Base-by-base conservation (phyloP, 108 stramenopile genomes). In the Cyclotella sp. region DNA sequence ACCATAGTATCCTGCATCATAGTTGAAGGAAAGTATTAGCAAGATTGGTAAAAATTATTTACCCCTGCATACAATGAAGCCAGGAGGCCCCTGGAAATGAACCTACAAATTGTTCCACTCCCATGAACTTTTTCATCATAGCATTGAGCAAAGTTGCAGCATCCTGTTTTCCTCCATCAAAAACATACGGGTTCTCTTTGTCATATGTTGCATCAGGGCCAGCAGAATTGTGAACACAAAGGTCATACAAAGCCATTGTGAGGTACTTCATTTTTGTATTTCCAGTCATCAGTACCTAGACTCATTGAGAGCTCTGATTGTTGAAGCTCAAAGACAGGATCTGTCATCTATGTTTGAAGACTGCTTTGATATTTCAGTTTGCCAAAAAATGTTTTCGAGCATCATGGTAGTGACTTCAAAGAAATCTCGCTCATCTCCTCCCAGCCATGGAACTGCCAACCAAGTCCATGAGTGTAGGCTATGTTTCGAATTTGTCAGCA, bases 341-440 rank as follows among this genome's bases (percentile, higher is more conserved):
- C 76, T 68, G 47, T 69, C 41, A 16, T 16, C 41, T 70, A 61
- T 54, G 30, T 62, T 30, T 22, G 9, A 39, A 6, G 76, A 66
- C 9, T 70, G 29, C 41, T 13, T 44, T 10, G 70, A 40, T 46
- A 77, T 18, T 43, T 65, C 65, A 4, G 67, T 51, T 18, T 51
- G 54, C 65, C 65, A 77, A 29, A 77, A 68, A 15, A 66, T 70
- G 39, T 77, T 66, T 57, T 77, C 66, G 3, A 58, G 42, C 66
- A 77, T 66, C 76, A 77, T 77, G 8, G 55, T 44, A 28, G 76
- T 68, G n/a, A 77, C 68, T 54, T 77, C 76, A 0, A 77, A 15
- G 43, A 77, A 70, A 41, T 77, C 68, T 70, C 58, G 64, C 68
- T 77, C 68, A 15, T 70, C 76, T 39, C 76, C 76, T 51, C 76